These are phyloP conservation scores for Lactuca saligna DNA, from an alignment of 129 eudicot genomes.

Conservation along the genomic window DNA sequence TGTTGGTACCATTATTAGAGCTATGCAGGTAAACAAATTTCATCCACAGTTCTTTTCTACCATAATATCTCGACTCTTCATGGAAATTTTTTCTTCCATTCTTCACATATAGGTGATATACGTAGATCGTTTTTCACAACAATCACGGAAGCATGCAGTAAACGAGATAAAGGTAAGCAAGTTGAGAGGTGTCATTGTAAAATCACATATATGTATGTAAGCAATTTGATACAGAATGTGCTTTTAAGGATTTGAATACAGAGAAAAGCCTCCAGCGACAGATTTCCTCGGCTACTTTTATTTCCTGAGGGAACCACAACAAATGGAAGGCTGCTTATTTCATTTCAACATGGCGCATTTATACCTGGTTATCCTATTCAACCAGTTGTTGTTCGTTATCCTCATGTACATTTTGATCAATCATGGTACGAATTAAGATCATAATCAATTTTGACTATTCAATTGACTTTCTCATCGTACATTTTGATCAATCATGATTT, in stretches of 20 bases:
- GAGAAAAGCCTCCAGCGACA: constrained; percentile 91
- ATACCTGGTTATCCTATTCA: constrained; percentile 88
- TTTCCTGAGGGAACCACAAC: constrained; percentile 99
- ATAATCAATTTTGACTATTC: neutral
- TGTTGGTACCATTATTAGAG: constrained; percentile 97
- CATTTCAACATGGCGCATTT: constrained; percentile 95
- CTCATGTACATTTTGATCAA: constrained; percentile 95
- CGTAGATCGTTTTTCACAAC: constrained; percentile 81
- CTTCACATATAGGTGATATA: constrained; percentile 65
- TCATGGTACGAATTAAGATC: constrained; percentile 63
- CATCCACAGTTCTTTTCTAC: neutral
- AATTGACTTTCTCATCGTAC: neutral
- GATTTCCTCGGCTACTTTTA: constrained; percentile 92
- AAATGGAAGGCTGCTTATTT: constrained; percentile 77
- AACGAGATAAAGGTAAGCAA: constrained; percentile 87
- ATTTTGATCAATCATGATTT: neutral
- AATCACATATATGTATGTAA: constrained; percentile 34
- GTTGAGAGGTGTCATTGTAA: neutral
- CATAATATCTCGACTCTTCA: neutral
- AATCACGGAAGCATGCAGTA: constrained; percentile 87
- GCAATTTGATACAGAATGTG: constrained; percentile 95
- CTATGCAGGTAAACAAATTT: constrained; percentile 81
- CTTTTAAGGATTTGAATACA: constrained; percentile 82
- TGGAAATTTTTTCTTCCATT: constrained; percentile 16
- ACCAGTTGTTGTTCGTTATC: constrained; percentile 94